phyloP scores from a whole-genome alignment of 495 filamentous ascomycete species.

The Patellaria atrata region DNA sequence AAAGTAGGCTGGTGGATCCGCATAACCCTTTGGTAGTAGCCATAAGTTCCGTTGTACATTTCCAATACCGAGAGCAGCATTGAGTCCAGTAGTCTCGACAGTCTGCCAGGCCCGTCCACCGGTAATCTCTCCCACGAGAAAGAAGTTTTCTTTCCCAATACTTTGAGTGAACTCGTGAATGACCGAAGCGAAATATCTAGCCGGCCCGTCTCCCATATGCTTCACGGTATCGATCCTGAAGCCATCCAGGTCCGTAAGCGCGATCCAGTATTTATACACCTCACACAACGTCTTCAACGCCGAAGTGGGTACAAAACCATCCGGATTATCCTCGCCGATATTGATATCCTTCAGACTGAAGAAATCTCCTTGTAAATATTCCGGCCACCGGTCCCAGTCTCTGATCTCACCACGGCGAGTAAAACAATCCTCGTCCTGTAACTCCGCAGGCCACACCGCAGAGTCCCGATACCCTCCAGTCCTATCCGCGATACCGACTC shows the following conservation, averaged over 20 bases:
- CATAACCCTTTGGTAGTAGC: constrained; percentile 11
- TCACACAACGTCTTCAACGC: constrained; percentile 11
- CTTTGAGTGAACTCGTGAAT: constrained; percentile 16
- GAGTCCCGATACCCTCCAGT: constrained; percentile 2
- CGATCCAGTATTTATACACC: constrained; percentile 23
- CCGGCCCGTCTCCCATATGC: constrained; percentile 21
- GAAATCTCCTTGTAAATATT: constrained; percentile 19
- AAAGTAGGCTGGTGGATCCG: constrained; percentile 14
- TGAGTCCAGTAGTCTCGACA: constrained; percentile 18
- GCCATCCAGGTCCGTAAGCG: constrained; percentile 18
- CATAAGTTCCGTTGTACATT: constrained; percentile 17
- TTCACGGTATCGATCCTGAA: constrained; percentile 22
- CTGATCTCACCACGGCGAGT: constrained; percentile 14
- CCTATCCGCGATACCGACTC: not conserved
- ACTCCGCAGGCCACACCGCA: constrained; percentile 18
- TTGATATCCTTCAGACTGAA: constrained; percentile 16
- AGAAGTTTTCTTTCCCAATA: constrained; percentile 20
- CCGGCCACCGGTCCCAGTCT: constrained; percentile 15
- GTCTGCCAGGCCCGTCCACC: constrained; percentile 13
- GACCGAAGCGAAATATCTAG: constrained; percentile 14
- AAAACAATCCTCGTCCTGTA: constrained; percentile 8
- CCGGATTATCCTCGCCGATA: constrained; percentile 5
- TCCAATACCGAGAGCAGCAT: constrained; percentile 19
- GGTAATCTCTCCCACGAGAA: constrained; percentile 18
- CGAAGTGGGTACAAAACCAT: constrained; percentile 10